Percentiles rank a stretch among this genome's conserved stretches.
These are phyloP conservation scores for Hygrophila difformis DNA, from an alignment of 257 asterid genomes.

Conservation along the genomic window DNA sequence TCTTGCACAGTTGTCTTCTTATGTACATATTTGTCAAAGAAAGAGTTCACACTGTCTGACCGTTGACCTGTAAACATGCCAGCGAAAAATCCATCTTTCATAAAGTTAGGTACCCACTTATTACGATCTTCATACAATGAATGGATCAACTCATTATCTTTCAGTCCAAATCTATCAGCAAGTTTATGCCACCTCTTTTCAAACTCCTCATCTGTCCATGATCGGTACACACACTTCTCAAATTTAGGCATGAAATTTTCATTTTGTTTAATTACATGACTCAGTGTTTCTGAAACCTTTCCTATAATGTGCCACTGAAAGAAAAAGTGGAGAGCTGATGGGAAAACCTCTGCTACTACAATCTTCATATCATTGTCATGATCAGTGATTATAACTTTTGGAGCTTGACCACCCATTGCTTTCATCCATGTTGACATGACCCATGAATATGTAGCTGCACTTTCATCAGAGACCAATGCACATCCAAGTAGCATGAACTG, in stretches of 20 bases:
- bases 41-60: conserved; percentile 79
- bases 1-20: conserved; percentile 81
- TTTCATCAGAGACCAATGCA: conserved; percentile 87
- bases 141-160: conserved; percentile 57
- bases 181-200: conserved; percentile 79
- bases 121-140: conserved; percentile 65
- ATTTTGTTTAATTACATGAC: conserved; percentile 60
- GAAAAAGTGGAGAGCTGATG: conserved; percentile 61
- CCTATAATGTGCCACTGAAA: conserved; percentile 73
- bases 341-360: conserved; percentile 49
- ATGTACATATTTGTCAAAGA: conserved; percentile 85
- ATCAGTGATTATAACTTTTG: conserved; percentile 69
- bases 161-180: conserved; percentile 62
- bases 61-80: conserved; percentile 81
- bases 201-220: conserved; percentile 75
- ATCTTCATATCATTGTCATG: conserved; percentile 58
- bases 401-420: conserved; percentile 86
- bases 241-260: conserved; percentile 55
- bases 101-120: conserved; percentile 68
- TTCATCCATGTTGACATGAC: conserved; percentile 77
- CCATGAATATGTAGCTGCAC: conserved; percentile 63
- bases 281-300: conserved; percentile 56
- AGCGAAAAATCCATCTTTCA: conserved; percentile 61
- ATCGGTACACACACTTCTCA: conserved; percentile 65
- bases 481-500: conserved; percentile 93